Conservation (phyloP, 441 rosid genomes). For the Arabidopsis lyrata region DNA sequence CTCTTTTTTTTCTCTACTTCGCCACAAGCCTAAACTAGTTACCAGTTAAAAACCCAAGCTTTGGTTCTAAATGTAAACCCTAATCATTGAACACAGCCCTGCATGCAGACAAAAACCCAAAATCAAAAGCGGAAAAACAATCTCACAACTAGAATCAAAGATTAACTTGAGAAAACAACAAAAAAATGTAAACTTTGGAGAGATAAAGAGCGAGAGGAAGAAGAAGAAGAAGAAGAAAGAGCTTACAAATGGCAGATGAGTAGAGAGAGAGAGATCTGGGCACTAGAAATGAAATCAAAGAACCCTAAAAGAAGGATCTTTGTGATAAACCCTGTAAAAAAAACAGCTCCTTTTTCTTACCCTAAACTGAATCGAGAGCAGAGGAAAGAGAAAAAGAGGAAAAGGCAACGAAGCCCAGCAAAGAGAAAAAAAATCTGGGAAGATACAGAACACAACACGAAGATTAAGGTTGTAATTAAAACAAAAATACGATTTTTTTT, state of each 20-base stretch:
- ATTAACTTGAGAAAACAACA: not conserved
- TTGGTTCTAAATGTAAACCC: conserved; percentile 26
- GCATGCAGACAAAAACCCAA: conserved; percentile 22
- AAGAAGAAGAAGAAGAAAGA: not conserved
- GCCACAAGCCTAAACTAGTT: conserved; percentile 25
- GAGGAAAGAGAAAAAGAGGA: not conserved
- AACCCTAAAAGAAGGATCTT: conserved; percentile 33
- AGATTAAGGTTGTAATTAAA: conserved; percentile 37
- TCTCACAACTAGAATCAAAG: not conserved
- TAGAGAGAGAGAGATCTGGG: conserved; percentile 34
- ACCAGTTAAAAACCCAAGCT: conserved; percentile 28
- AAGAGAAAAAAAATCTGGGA: conserved; percentile 30
- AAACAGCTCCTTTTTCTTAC: conserved; percentile 12
- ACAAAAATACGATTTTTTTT: conserved; percentile 4
- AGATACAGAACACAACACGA: conserved; percentile 30
- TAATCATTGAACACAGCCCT: conserved; percentile 40
- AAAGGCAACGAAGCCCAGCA: conserved; percentile 41
- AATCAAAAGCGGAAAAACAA: conserved; percentile 3
- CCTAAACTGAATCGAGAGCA: conserved; percentile 29
- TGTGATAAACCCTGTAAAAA: conserved; percentile 33
- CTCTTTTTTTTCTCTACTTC: not conserved
- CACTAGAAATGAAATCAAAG: conserved; percentile 12
- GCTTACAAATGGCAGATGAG: conserved; percentile 35
- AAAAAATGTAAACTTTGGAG: conserved; percentile 8
- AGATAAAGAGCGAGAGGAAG: not conserved